These are phyloP conservation scores for Ceriops decandra DNA, from an alignment of 345 rosid species.

Conservation along the genomic window DNA sequence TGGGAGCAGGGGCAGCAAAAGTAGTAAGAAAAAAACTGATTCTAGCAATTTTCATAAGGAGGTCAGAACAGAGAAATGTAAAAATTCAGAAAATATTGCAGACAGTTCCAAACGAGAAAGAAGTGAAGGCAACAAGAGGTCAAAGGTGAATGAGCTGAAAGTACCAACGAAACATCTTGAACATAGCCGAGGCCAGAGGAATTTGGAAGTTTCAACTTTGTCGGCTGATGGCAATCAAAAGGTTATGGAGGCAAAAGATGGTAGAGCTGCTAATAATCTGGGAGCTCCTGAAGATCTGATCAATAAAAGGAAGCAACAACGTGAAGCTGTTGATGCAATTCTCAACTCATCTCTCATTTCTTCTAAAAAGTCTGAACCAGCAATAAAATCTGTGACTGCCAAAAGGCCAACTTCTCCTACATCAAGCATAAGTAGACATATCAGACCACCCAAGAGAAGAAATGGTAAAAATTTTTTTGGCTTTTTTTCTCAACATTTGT, in stretches of 20 bases:
- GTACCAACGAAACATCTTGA: conserved; percentile 37
- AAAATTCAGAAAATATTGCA: conserved; percentile 9
- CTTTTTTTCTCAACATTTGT: not conserved
- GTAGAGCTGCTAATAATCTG: conserved; percentile 28
- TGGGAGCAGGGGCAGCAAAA: conserved; percentile 30
- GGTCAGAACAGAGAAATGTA: conserved; percentile 22
- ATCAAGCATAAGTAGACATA: conserved; percentile 34
- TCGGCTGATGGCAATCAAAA: conserved; percentile 28
- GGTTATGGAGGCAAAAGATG: conserved; percentile 25
- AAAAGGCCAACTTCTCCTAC: conserved; percentile 56
- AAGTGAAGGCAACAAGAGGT: conserved; percentile 16
- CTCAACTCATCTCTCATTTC: conserved; percentile 74
- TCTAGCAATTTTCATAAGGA: conserved; percentile 15
- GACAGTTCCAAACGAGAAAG: conserved; percentile 20
- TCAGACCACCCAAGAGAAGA: conserved; percentile 55
- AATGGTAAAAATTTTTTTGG: conserved; percentile 42
- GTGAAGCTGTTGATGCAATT: conserved; percentile 88
- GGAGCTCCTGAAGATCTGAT: conserved; percentile 45
- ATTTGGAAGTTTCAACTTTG: conserved; percentile 27
- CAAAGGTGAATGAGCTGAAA: conserved; percentile 22
- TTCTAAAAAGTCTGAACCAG: conserved; percentile 51
- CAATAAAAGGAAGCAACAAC: conserved; percentile 66
- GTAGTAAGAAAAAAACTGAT: conserved; percentile 21
- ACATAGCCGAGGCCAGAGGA: conserved; percentile 27
- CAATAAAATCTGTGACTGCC: conserved; percentile 31